Evolutionary conservation across 2,329 filamentous ascomycete species (phyloP).

Genomic region (Lecanicillium sp.): DNA sequence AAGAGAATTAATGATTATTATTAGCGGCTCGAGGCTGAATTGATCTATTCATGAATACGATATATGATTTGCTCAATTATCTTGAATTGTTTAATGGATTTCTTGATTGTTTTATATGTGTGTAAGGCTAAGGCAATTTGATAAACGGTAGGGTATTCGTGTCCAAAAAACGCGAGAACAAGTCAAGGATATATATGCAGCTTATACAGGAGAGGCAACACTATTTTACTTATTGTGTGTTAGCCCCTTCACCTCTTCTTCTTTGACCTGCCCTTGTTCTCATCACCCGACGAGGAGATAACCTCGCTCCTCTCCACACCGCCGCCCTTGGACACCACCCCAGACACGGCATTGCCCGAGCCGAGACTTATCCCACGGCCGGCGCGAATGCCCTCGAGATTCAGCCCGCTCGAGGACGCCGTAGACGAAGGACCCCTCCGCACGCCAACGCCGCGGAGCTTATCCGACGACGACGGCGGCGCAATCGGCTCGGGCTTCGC

Average conservation of each 20-base stretch:
- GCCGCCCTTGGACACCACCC: constrained; percentile 1
- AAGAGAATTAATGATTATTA: no score
- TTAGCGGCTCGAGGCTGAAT: no score
- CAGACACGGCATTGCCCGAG: constrained; percentile 4
- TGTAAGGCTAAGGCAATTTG: no score
- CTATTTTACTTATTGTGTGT: no score
- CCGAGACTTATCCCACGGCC: constrained; percentile 8
- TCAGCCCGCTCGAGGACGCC: neutral
- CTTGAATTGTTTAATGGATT: no score
- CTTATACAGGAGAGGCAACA: no score
- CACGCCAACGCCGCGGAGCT: constrained; percentile 6
- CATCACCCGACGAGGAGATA: constrained; percentile 6
- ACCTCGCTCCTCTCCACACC: constrained; percentile 7
- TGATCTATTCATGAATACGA: no score
- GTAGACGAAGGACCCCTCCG: constrained; percentile 4
- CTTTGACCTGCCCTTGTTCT: constrained; percentile 4
- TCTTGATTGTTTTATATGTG: no score
- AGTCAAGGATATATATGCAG: no score
- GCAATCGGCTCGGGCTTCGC: neutral
- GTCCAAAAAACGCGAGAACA: no score
- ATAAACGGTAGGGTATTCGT: no score
- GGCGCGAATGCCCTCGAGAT: constrained; percentile 6
- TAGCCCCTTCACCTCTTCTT: neutral
- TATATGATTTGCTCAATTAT: no score
- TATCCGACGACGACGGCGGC: neutral